Conservation (phyloP, 768 basidiomycete species). For the Mycena metata region DNA sequence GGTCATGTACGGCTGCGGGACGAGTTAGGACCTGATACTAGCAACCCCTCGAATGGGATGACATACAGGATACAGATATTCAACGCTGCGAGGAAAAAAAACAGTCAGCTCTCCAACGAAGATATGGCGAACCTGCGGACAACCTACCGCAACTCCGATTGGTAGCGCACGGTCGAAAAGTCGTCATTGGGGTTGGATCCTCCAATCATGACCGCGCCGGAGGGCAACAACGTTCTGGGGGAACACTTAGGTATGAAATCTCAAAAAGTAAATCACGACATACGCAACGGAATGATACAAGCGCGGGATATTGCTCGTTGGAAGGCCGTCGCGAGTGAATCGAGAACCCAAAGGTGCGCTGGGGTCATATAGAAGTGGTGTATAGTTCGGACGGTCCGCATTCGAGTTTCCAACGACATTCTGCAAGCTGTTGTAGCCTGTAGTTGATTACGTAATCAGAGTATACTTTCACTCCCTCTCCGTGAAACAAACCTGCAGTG, state of each 20-base stretch:
- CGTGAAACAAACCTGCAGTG: slow-evolving; percentile 32
- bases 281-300: slow-evolving; percentile 51
- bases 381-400: slow-evolving; percentile 45
- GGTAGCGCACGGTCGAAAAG: slow-evolving; percentile 28
- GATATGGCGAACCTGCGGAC: not conserved
- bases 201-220: slow-evolving; percentile 35
- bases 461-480: not conserved
- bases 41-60: not conserved
- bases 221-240: slow-evolving; percentile 23
- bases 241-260: slow-evolving; percentile 27
- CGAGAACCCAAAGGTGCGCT: slow-evolving; percentile 42
- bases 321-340: slow-evolving; percentile 43
- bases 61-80: slow-evolving; percentile 38
- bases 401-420: slow-evolving; percentile 48
- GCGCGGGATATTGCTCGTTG: slow-evolving; percentile 44
- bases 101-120: not conserved
- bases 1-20: slow-evolving; percentile 38
- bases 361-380: slow-evolving; percentile 47
- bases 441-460: not conserved
- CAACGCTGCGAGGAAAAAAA: slow-evolving; percentile 20
- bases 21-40: not conserved
- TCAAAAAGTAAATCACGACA: slow-evolving; percentile 30
- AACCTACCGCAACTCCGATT: slow-evolving; percentile 32
- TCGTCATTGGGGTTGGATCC: slow-evolving; percentile 49
- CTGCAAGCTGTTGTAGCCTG: slow-evolving; percentile 22